Evolutionary conservation across 2,329 filamentous ascomycete species (phyloP).

Genomic region (Chaetomiaceae sp.): DNA sequence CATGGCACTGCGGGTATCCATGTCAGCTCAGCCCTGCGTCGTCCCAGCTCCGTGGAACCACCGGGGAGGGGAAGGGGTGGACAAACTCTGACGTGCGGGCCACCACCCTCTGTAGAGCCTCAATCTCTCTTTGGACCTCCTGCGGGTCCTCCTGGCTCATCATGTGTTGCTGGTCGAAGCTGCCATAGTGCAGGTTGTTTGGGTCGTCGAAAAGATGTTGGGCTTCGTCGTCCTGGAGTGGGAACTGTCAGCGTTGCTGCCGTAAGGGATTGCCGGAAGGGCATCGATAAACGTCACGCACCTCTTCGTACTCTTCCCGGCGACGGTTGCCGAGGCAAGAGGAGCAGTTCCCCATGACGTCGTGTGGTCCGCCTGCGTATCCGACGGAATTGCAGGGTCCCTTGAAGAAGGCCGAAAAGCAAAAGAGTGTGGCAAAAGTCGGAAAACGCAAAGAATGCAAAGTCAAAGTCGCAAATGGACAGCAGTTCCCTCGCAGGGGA

Average conservation of each 20-base stretch:
- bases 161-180: conserved; percentile 54
- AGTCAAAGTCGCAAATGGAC: background rate
- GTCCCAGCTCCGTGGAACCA: conserved; percentile 4
- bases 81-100: conserved; percentile 60
- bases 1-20: conserved; percentile 51
- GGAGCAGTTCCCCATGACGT: conserved; percentile 55
- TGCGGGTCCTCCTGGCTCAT: conserved; percentile 55
- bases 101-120: conserved; percentile 60
- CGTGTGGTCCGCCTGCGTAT: no score
- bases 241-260: background rate
- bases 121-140: conserved; percentile 60
- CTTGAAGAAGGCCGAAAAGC: background rate
- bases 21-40: conserved; percentile 26
- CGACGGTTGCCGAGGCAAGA: conserved; percentile 55
- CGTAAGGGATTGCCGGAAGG: background rate
- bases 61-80: conserved; percentile 2
- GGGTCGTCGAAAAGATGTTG: conserved; percentile 59
- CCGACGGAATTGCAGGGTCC: no score
- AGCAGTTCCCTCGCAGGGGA: conserved; percentile 18
- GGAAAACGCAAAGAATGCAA: background rate
- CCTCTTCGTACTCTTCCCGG: conserved; percentile 52
- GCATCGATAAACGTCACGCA: conserved; percentile 29
- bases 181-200: conserved; percentile 57
- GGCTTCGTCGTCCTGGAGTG: conserved; percentile 50
- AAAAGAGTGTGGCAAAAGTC: conserved; percentile 4